These are phyloP conservation scores for Fusarium sp. DNA, from an alignment of 2,329 filamentous ascomycete genomes.

Conservation along the genomic window DNA sequence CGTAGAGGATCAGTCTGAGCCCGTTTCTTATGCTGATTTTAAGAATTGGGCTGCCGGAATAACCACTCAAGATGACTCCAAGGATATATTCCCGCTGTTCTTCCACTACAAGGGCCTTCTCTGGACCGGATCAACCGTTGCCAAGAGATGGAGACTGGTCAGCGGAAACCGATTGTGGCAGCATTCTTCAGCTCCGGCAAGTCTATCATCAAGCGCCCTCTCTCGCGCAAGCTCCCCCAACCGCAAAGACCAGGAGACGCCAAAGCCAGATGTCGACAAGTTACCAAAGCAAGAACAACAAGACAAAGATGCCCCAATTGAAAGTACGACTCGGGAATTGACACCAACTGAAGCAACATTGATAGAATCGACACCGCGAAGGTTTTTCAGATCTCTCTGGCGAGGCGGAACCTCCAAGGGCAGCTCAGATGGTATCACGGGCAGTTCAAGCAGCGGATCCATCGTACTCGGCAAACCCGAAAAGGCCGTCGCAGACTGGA, in stretches of 20 bases:
- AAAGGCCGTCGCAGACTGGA: slow-evolving; percentile 52
- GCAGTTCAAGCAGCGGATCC: slow-evolving; percentile 44
- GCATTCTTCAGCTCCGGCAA: neutral
- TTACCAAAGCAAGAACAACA: neutral
- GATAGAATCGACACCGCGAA: neutral
- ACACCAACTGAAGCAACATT: neutral
- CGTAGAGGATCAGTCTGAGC: neutral
- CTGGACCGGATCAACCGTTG: slow-evolving; percentile 54
- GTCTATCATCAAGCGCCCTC: slow-evolving; percentile 3
- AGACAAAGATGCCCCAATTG: neutral
- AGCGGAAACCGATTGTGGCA: slow-evolving; percentile 54
- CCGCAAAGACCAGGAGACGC: rapidly evolving
- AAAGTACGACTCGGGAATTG: neutral
- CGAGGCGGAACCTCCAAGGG: slow-evolving; percentile 15
- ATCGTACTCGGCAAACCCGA: slow-evolving; percentile 47
- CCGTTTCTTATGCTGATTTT: slow-evolving; percentile 50
- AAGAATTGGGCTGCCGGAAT: slow-evolving; percentile 54
- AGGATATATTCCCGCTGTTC: slow-evolving; percentile 57
- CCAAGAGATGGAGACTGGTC: slow-evolving; percentile 53
- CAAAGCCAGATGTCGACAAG: neutral
- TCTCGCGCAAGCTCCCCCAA: neutral
- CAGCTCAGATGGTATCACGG: slow-evolving; percentile 45
- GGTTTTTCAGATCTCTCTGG: neutral
- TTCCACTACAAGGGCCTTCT: slow-evolving; percentile 50
- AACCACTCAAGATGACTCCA: slow-evolving; percentile 56